A percentile compares a stretch with the other conserved stretches of the same genome.
phyloP scores from a whole-genome alignment of 1,284 basidiomycete species.

The Anthracocystis setariae region DNA sequence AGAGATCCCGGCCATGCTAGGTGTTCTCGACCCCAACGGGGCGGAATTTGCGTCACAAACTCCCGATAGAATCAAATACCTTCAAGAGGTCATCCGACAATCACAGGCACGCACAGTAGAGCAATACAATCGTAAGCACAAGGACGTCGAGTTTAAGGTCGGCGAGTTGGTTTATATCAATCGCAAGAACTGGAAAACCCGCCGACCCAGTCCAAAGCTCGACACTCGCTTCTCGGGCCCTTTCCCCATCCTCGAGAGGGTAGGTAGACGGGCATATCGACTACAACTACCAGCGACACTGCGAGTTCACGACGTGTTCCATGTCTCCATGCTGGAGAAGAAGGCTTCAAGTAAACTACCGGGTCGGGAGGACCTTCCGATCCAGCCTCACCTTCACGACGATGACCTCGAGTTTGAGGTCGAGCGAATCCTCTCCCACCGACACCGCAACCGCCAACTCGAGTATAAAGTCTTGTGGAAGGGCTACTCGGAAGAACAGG shows the following conservation, averaged over 20 bases:
- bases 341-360: background rate
- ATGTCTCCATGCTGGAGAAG: slow-evolving; percentile 2
- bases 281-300: background rate
- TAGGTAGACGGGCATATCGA: background rate
- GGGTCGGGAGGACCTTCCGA: no score
- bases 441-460: background rate
- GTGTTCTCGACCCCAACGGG: background rate
- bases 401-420: slow-evolving; percentile 3
- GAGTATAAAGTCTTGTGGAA: slow-evolving; percentile 4
- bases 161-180: slow-evolving; percentile 9
- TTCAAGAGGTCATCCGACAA: background rate
- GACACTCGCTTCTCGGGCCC: background rate
- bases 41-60: background rate
- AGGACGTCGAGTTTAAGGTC: slow-evolving; percentile 2
- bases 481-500: slow-evolving; percentile 3
- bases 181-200: slow-evolving; percentile 7
- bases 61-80: background rate
- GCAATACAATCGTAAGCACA: slow-evolving; percentile 1
- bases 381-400: background rate
- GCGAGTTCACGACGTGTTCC: no score
- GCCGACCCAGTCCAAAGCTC: background rate
- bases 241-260: background rate
- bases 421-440: background rate
- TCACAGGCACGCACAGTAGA: background rate
- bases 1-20: background rate